These are phyloP conservation scores for Chloris gayana DNA, from an alignment of 176 grass and related monocot genomes.

Conservation along the genomic window DNA sequence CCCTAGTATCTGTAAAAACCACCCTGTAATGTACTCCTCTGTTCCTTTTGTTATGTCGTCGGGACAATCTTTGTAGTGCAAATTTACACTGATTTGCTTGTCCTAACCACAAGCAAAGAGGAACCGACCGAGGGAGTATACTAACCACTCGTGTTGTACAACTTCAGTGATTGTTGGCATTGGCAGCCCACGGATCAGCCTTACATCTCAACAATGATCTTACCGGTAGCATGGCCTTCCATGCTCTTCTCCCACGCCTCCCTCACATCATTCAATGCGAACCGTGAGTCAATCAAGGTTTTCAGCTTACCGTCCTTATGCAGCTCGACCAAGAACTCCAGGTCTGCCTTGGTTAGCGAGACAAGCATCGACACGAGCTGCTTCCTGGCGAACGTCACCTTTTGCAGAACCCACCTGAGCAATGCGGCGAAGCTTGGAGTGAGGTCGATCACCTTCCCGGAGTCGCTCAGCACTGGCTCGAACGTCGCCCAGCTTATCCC, in stretches of 20 bases:
- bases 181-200: background rate
- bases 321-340: slow-evolving; percentile 67
- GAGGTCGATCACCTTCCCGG: slow-evolving; percentile 59
- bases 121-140: too few species aligned
- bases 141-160: background rate
- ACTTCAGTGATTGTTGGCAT: background rate
- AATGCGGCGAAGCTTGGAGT: slow-evolving; percentile 28
- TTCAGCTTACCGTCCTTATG: slow-evolving; percentile 56
- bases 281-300: slow-evolving; percentile 58
- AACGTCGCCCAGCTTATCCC: slow-evolving; percentile 57
- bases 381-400: slow-evolving; percentile 45
- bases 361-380: slow-evolving; percentile 50
- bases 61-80: too few species aligned
- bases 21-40: background rate
- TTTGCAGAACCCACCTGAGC: slow-evolving; percentile 40
- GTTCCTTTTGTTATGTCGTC: too few species aligned
- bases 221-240: slow-evolving; percentile 68
- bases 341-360: slow-evolving; percentile 36
- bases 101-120: too few species aligned
- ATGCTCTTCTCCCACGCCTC: slow-evolving; percentile 74
- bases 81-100: too few species aligned
- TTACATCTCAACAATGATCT: slow-evolving; percentile 62
- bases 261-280: slow-evolving; percentile 38
- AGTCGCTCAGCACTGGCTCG: slow-evolving; percentile 35
- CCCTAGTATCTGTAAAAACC: background rate